Base-by-base conservation (phyloP, 1,284 basidiomycete genomes). In the Trametes sp. region DNA sequence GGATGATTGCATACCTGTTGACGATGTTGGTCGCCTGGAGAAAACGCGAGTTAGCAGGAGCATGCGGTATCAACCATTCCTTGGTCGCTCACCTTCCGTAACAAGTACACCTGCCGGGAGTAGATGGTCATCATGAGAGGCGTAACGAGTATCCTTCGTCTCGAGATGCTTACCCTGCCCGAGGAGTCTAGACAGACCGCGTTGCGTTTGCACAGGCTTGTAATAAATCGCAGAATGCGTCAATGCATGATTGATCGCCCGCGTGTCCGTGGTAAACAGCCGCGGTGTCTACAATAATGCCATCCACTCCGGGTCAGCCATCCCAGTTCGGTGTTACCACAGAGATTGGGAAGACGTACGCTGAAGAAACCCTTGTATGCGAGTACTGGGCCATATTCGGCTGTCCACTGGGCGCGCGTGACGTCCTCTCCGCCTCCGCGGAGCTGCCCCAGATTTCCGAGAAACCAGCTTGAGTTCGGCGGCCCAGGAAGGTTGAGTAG, bases 401-500 rank as follows among this genome's bases (percentile, higher is more conserved):
- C 51, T 21, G 38, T 26, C 51, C 51, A 53, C 21, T 53, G n/a
- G 28, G 41, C 51, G 21, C 28, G 38, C 28, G 41, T 41, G 21
- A n/a, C 2, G 35, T 53, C 51, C 13, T 41, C 38, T 14, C 14
- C 36, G 14, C 36, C 24, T 8, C 41, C 51, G 36, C 41, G 41
- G 36, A 41, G 38, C 19, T 53, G 35, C 35, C 11, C 41, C 2
- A 53, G 51, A 36, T 53, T 53, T 3, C 51, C 51, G 16, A 53
- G 13, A 1, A 53, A 24, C 51, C 51, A 41, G 51, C 35, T 53
- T 6, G 51, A 28, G 46, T 28, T 49, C 26, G 46, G 28, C 5
- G 46, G 46, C 4, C 46, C 46, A 9, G 46, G 46, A 11, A 49
- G 13, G n/a, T n/a, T 33, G 31, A 33, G 31, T 33, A 33, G 31